Base-by-base conservation (phyloP, 371 early-diverging fungal genomes). In the Apophysomyces elegans region DNA sequence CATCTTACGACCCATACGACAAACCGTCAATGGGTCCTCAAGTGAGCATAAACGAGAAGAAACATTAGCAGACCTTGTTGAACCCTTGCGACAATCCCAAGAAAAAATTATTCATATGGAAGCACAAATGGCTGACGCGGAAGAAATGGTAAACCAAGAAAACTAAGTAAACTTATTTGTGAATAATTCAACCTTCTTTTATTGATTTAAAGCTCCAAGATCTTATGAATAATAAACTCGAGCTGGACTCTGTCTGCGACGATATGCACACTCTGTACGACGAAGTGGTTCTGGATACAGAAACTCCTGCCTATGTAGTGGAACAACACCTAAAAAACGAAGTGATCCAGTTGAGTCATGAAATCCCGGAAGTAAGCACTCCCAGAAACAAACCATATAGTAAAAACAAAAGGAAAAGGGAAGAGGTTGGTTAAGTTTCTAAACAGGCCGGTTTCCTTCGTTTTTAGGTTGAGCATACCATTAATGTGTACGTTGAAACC, bases 261-360 rank as follows among this genome's bases (percentile, higher is more conserved):
- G 66, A 75, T 37, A 41, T 81, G 18, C 74, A 74, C 38, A 16
- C 46, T 13, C 50, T 81, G 32, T 79, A 75, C 56, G 76, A 81
- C 21, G 68, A 81, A 68, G 81, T 80, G 50, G 60, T 41, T 43
- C 18, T 12, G 32, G 14, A 43, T 54, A 44, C 65, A 32, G 72
- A 74, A 56, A 69, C 71, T 59, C 46, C 74, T 14, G 37, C 63
- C 1, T 68, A 64, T 66, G 56, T 62, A 9, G 63, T 67, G 32
- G 82, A 77, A 58, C 77, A 79, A 35, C 73, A 73, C 37, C 56
- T 79, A 8, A 72, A 73, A 66, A 63, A 47, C 7, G 79, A 81
- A 63, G 79, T 81, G 1, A 57, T 67, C 13, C 69, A 75, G n/a
- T 62, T 79, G 37, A 66, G 65, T 8, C 37, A 47, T 6, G 67